Base-by-base conservation (phyloP, 139 green algal species). In the Microglena sp. region DNA sequence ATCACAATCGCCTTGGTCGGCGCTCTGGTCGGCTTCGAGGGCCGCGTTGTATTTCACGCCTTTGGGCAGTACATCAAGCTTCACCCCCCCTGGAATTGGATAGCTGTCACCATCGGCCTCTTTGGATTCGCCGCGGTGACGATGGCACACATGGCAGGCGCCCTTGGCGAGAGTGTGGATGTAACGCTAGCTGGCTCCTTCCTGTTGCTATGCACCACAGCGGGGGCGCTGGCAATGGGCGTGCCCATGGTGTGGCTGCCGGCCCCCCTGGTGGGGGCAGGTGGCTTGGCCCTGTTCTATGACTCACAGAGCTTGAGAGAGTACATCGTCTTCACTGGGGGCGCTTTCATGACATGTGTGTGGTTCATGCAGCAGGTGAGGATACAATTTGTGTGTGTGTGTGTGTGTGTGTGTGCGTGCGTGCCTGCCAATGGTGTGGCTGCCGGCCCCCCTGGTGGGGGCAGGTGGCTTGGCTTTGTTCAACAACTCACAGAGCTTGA, bases 1-100 rank as follows among this genome's bases (percentile, higher is more conserved):
- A 27, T 67, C 8, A 7, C 7, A 4, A 4, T 26, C 43, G 72
- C 65, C 2, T 72, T 78, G 7, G 55, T 83, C 26, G 55, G 87
- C 50, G 75, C 64, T 3, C 46, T 87, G n/a, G 70, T 79, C 18
- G 92, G 82, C 2, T 71, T 96, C 21, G 90, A 98, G 79, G 84
- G 85, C 5, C 84, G 90, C 6, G 85, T 98, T 2, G 56, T 98
- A 4, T 95, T 97, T 73, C 70, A 82, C 62, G 83, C 83, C 0
- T 96, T 97, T 67, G 79, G 78, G 0, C 83, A 93, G 72, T 98
- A 96, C 83, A 92, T 99, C 72, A 68, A 79, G 62, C 73, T 97
- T 29, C 80, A 76, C 0, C 69, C 87, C 22, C 91, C 93, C 29
- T 95, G 85, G 83, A 92, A 82, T 78, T 96, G 92, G 76, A 29